Evolutionary conservation across 176 grass and related monocot genomes (phyloP).

Genomic region (Coix lacrymajobi): DNA sequence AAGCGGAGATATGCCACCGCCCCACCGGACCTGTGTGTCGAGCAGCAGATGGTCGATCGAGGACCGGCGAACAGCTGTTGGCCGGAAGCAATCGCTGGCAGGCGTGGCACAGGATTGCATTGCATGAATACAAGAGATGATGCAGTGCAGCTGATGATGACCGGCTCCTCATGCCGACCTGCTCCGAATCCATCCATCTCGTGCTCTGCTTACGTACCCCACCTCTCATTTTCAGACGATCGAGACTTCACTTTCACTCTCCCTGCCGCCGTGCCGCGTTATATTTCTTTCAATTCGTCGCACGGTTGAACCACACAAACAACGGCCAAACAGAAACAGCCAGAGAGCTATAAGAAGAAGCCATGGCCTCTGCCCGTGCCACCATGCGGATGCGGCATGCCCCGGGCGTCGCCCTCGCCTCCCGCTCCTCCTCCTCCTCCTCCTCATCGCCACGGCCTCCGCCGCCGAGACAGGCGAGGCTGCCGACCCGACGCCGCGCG

Average conservation of each 20-base stretch:
- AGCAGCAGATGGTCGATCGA: too few species aligned
- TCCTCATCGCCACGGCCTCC: not conserved
- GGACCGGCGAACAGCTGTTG: too few species aligned
- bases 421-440: not conserved
- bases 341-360: not conserved
- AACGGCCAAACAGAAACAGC: not conserved
- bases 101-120: not conserved
- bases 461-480: not conserved
- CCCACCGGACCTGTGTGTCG: too few species aligned
- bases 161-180: not conserved
- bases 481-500: not conserved
- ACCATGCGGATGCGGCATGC: not conserved
- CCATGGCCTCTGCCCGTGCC: not conserved
- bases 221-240: not conserved
- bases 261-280: too few species aligned
- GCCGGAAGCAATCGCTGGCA: too few species aligned
- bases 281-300: too few species aligned
- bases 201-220: too few species aligned
- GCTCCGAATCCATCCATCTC: not conserved
- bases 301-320: too few species aligned
- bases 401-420: not conserved
- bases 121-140: too few species aligned
- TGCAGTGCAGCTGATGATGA: too few species aligned
- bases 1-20: too few species aligned
- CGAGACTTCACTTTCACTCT: not conserved